Conservation (phyloP, 2,329 filamentous ascomycete genomes). For the Bretziella fagacearum region DNA sequence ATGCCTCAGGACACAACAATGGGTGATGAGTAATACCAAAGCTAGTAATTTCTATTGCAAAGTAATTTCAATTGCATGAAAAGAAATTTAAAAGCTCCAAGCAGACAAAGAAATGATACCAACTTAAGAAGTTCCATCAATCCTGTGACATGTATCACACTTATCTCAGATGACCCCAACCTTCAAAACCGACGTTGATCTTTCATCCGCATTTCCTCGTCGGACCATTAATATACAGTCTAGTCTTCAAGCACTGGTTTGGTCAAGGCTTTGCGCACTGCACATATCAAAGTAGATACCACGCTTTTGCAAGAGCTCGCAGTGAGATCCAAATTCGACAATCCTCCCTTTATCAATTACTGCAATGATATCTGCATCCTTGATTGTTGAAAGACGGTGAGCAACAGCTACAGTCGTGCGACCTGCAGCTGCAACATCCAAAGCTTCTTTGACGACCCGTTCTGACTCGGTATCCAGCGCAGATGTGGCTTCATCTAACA, state of each 20-base stretch:
- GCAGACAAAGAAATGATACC: no score
- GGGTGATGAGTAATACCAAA: no score
- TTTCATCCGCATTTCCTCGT: no score
- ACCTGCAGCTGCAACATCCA: conserved; percentile 29
- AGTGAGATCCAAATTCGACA: conserved; percentile 43
- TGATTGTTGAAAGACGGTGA: conserved; percentile 38
- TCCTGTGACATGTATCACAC: no score
- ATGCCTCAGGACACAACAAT: conserved; percentile 7
- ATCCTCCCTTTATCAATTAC: conserved; percentile 42
- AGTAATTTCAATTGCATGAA: no score
- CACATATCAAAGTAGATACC: conserved; percentile 39
- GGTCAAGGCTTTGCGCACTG: conserved; percentile 26
- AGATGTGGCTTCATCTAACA: conserved; percentile 57
- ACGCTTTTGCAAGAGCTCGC: conserved; percentile 33
- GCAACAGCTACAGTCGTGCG: conserved; percentile 47
- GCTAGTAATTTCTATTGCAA: no score
- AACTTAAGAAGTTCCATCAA: no score
- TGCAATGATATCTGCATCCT: conserved; percentile 45
- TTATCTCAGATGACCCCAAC: no score
- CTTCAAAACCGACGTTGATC: no score
- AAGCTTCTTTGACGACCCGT: conserved; percentile 44
- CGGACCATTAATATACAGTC: not conserved
- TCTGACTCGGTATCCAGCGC: conserved; percentile 49
- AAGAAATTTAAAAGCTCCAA: no score
- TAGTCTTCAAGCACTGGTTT: not conserved